A percentile compares a stretch with the other conserved stretches of the same genome.
Conservation (phyloP, 129 eudicot species). For the Deinandra increscens region DNA sequence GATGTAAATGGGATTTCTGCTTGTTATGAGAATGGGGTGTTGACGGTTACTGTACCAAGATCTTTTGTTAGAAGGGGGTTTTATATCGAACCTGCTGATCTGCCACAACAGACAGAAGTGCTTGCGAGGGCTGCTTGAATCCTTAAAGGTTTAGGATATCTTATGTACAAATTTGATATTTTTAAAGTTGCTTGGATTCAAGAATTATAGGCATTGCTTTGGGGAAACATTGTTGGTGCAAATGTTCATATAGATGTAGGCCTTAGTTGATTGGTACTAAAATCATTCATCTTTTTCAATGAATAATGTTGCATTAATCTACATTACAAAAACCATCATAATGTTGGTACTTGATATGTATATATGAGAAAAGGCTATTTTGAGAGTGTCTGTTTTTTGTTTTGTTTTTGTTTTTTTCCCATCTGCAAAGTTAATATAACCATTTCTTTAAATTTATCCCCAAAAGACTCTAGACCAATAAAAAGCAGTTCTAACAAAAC, state of each 20-base stretch:
- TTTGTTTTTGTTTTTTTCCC: too few relatives aligned
- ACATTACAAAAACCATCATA: neutral
- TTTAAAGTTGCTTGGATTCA: slow-evolving; percentile 3
- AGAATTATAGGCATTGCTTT: slow-evolving; percentile 17
- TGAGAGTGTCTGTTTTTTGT: too few relatives aligned
- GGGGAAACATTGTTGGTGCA: slow-evolving; percentile 5
- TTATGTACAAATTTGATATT: slow-evolving; percentile 14
- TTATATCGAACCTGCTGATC: slow-evolving; percentile 56
- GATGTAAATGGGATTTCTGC: slow-evolving; percentile 83
- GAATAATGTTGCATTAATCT: slow-evolving; percentile 15
- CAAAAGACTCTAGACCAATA: too few relatives aligned
- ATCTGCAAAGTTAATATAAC: too few relatives aligned
- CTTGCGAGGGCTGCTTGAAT: slow-evolving; percentile 83
- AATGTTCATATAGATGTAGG: slow-evolving; percentile 5
- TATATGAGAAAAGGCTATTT: too few relatives aligned
- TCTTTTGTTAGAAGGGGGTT: slow-evolving; percentile 60
- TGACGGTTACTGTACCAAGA: slow-evolving; percentile 83
- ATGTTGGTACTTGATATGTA: neutral
- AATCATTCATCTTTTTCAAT: slow-evolving; percentile 7
- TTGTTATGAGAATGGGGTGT: slow-evolving; percentile 68
- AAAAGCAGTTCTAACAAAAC: too few relatives aligned
- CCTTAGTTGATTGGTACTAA: slow-evolving; percentile 14
- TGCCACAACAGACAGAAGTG: slow-evolving; percentile 41
- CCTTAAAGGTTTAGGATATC: slow-evolving; percentile 16
- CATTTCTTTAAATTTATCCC: too few relatives aligned